A percentile compares a stretch with the other conserved stretches of the same genome.
Conservation (phyloP, 2,329 filamentous ascomycete genomes). For the Colletotrichum kahawae region DNA sequence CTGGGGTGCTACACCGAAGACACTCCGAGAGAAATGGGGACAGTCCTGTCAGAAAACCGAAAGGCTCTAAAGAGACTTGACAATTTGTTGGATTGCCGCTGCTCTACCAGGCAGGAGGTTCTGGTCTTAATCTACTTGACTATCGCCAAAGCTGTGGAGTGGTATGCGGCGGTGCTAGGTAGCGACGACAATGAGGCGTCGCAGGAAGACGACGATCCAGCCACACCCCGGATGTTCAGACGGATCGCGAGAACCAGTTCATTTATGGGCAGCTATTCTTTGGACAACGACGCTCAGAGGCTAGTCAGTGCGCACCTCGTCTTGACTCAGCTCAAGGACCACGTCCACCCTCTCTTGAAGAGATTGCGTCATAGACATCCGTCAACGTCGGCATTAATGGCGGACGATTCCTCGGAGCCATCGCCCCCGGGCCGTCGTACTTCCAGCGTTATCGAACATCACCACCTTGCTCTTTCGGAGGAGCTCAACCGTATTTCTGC, state of each 20-base stretch:
- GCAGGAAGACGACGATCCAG: background rate
- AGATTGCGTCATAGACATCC: background rate
- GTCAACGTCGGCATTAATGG: background rate
- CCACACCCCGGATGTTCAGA: background rate
- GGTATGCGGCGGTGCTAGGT: background rate
- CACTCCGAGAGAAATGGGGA: background rate
- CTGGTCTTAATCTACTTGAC: background rate
- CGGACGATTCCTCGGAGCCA: background rate
- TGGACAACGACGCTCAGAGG: background rate
- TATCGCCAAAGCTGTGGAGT: background rate
- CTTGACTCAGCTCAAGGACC: background rate
- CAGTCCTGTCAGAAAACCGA: background rate
- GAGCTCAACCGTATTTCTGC: background rate
- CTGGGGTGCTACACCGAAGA: background rate
- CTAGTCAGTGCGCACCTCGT: background rate
- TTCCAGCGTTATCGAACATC: background rate
- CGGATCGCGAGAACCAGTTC: background rate
- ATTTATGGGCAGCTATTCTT: background rate
- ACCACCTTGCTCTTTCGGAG: background rate
- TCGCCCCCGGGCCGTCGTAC: background rate
- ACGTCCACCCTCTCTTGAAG: slow-evolving; percentile 4
- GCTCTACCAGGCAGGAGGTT: background rate
- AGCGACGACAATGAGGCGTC: background rate
- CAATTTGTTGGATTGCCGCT: background rate
- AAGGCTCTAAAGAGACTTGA: background rate